Evolutionary conservation across 2,329 filamentous ascomycete genomes (phyloP).

Genomic region (Balansia obtecta): DNA sequence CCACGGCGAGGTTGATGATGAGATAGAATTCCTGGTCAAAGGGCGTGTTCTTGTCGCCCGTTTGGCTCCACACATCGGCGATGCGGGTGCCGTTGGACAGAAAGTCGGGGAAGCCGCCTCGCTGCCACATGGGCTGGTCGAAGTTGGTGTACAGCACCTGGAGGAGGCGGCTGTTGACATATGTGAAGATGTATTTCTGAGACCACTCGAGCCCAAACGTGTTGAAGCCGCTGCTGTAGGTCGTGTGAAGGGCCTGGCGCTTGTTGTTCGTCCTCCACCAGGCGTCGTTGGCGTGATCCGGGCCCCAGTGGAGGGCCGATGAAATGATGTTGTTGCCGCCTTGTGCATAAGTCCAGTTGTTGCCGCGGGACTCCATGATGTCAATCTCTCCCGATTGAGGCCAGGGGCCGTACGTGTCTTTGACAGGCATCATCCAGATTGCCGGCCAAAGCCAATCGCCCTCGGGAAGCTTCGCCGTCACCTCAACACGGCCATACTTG

Average conservation of each 20-base stretch:
- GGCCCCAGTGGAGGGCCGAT: conserved; percentile 74
- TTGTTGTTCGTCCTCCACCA: conserved; percentile 81
- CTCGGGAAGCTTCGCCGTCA: conserved; percentile 59
- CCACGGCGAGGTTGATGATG: conserved; percentile 64
- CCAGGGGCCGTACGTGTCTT: conserved; percentile 64
- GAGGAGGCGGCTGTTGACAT: conserved; percentile 66
- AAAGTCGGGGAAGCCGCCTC: conserved; percentile 53
- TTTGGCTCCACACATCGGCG: conserved; percentile 49
- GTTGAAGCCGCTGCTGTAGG: conserved; percentile 57
- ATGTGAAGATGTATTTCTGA: conserved; percentile 79
- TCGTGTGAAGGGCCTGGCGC: conserved; percentile 60
- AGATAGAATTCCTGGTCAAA: conserved; percentile 70
- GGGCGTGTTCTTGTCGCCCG: conserved; percentile 49
- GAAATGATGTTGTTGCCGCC: conserved; percentile 74
- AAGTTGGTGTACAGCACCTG: conserved; percentile 75
- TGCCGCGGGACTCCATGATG: conserved; percentile 68
- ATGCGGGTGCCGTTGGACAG: conserved; percentile 55
- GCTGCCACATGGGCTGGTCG: conserved; percentile 52
- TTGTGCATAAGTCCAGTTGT: conserved; percentile 63
- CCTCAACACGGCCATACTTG: conserved; percentile 72
- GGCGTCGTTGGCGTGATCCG: conserved; percentile 56
- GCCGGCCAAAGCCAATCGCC: conserved; percentile 26
- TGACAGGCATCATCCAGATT: conserved; percentile 60
- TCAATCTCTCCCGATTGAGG: conserved; percentile 75
- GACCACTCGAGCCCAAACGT: conserved; percentile 78